Evolutionary conservation across 371 early-diverging fungal species (phyloP), one percentile per base, ranked within the genome.

Genomic region (Rhizopus arrhizus): DNA sequence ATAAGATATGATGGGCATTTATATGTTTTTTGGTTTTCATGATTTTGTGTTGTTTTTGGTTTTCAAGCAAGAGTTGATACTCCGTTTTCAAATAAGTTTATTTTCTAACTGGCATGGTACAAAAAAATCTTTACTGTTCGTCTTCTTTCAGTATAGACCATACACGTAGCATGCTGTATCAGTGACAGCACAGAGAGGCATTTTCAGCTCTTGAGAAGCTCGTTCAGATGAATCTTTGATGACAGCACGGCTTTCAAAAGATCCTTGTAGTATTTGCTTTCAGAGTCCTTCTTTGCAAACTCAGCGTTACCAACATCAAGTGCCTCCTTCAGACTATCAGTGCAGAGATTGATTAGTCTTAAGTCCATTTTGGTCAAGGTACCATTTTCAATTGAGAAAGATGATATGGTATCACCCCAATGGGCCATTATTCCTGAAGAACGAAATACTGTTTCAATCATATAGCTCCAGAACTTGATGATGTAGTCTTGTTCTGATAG

Each of bases 371-470:
- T 45, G 0, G 34, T 13, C n/a, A 13, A 46, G 5, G 16, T 15
- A 34, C 2, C 22, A 22, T 22, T 22, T 22, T 56, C 34, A 43
- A 46, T 16, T n/a, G 56, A 56, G 10, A n/a, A 56, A 56, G 43
- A 56, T 15, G 56, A 56, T 32, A 56, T 46, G n/a, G 56, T 56
- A 56, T 56, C 56, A 46, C 56, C 56, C 56, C 56, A 56, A 34
- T 56, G 56, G n/a, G 56, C 56, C n/a, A 45, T 33, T 33, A 56
- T 16, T 6, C 56, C 46, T 34, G 56, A 45, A 15, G 32, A 43
- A 12, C 46, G 43, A 46, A 46, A 56, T 43, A 45, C 34, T 1
- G 35, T 56, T 45, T 56, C 46, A 56, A 56, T 33, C 0, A 56
- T 4, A 33, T 56, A 46, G 5, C 56, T 46, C 56, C 56, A 56